These are phyloP conservation scores for Backusella morwellensis DNA, from an alignment of 192 early-diverging fungal species.

Conservation along the genomic window DNA sequence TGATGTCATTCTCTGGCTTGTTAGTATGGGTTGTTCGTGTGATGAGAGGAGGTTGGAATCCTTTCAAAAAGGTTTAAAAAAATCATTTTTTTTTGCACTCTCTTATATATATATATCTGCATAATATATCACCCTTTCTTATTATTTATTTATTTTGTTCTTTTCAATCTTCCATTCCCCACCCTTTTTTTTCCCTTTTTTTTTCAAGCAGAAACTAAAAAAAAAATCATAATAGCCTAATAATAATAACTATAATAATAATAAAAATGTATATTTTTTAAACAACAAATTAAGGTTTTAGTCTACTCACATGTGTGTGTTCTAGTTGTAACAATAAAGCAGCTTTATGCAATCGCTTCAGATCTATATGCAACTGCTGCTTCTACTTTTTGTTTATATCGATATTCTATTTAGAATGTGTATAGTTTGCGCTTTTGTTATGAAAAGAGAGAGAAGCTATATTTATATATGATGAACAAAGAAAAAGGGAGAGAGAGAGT, in stretches of 20 bases:
- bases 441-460: not conserved
- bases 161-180: not conserved
- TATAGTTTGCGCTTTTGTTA: not conserved
- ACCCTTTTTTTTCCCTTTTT: not conserved
- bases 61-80: not conserved
- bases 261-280: not conserved
- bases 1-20: constrained; percentile 15
- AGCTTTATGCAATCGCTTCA: not conserved
- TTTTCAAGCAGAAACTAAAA: not conserved
- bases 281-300: not conserved
- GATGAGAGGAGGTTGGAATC: constrained; percentile 20
- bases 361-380: not conserved
- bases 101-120: not conserved
- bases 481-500: not conserved
- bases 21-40: constrained; percentile 17
- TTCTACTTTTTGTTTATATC: not conserved
- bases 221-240: not conserved
- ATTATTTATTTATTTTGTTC: not conserved
- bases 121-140: not conserved
- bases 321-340: not conserved
- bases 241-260: not conserved
- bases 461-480: not conserved
- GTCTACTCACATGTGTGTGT: not conserved
- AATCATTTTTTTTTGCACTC: not conserved
- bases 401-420: too few relatives aligned